These are phyloP conservation scores for Anaeromyces robustus DNA, from an alignment of 192 early-diverging fungal genomes.

Conservation along the genomic window DNA sequence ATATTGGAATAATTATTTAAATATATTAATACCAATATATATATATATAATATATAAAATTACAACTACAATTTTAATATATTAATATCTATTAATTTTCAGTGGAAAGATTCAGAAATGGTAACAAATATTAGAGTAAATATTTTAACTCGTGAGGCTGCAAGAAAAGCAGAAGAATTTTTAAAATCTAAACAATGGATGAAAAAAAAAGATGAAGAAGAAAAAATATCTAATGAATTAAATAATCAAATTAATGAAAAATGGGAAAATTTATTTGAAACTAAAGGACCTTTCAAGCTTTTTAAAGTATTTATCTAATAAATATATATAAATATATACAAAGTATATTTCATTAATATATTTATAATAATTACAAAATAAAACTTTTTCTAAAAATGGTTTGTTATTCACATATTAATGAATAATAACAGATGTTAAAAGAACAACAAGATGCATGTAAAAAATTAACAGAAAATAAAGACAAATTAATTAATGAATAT, in stretches of 20 bases:
- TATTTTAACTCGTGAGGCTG: constrained; percentile 21
- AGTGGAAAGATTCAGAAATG: constrained; percentile 7
- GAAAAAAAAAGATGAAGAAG: constrained; percentile 18
- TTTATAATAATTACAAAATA: constrained; percentile 1
- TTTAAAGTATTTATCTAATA: constrained; percentile 11
- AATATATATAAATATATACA: neutral
- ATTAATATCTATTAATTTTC: no score
- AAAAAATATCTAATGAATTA: constrained; percentile 6
- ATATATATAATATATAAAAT: no score
- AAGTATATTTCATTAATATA: neutral
- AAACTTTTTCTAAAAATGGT: no score
- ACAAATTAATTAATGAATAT: constrained; percentile 32
- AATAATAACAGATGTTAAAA: constrained; percentile 11
- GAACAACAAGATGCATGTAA: constrained; percentile 28
- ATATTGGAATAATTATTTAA: no score
- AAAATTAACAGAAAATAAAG: constrained; percentile 21
- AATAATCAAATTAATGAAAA: constrained; percentile 12
- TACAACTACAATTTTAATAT: no score
- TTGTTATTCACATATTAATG: no score
- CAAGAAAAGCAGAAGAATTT: constrained; percentile 25
- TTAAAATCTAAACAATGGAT: constrained; percentile 20
- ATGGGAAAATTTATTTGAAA: constrained; percentile 16
- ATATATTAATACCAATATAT: no score
- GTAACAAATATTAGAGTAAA: constrained; percentile 27
- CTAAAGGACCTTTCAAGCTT: constrained; percentile 21